Evolutionary conservation across 192 early-diverging fungal genomes (phyloP).

Genomic region (Coemansia sp.): DNA sequence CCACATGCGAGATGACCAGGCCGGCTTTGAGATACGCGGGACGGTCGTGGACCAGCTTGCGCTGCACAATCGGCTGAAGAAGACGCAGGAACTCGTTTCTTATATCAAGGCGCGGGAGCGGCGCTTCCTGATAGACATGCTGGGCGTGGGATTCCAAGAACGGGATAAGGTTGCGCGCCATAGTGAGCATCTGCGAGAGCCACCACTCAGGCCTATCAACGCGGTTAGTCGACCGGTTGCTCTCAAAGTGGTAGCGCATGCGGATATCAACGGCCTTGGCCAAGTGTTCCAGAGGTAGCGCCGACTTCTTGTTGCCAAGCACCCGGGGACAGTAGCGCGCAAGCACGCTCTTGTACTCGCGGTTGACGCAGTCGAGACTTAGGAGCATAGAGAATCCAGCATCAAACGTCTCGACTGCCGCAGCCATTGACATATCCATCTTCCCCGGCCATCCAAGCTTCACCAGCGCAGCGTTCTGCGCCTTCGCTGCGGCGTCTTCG

Average conservation of each 20-base stretch:
- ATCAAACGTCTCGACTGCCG: conserved; percentile 28
- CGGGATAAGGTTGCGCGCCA: conserved; percentile 62
- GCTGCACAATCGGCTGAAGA: conserved; percentile 56
- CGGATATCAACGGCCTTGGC: conserved; percentile 62
- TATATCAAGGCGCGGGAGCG: conserved; percentile 49
- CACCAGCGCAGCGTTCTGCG: conserved; percentile 25
- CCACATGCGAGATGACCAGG: conserved; percentile 64
- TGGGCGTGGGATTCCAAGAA: conserved; percentile 68
- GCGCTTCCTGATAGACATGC: conserved; percentile 57
- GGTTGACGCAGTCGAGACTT: conserved; percentile 28
- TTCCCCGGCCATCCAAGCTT: conserved; percentile 46
- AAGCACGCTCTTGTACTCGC: conserved; percentile 18
- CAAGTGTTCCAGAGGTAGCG: conserved; percentile 58
- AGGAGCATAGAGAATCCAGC: conserved; percentile 33
- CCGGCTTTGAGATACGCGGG: conserved; percentile 58
- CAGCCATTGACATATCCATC: conserved; percentile 29
- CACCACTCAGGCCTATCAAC: conserved; percentile 87
- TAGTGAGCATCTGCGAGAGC: conserved; percentile 60
- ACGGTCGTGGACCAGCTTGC: conserved; percentile 61
- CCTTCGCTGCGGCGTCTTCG: conserved; percentile 22
- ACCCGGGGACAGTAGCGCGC: conserved; percentile 6
- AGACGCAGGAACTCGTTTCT: conserved; percentile 71
- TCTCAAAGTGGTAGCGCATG: conserved; percentile 77
- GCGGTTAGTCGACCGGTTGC: conserved; percentile 66
- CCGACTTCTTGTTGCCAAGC: conserved; percentile 17